Percentiles rank a stretch among this genome's conserved stretches.
phyloP scores from a whole-genome alignment of 1,139 yeast species.

The Hansenula lynferdii region DNA sequence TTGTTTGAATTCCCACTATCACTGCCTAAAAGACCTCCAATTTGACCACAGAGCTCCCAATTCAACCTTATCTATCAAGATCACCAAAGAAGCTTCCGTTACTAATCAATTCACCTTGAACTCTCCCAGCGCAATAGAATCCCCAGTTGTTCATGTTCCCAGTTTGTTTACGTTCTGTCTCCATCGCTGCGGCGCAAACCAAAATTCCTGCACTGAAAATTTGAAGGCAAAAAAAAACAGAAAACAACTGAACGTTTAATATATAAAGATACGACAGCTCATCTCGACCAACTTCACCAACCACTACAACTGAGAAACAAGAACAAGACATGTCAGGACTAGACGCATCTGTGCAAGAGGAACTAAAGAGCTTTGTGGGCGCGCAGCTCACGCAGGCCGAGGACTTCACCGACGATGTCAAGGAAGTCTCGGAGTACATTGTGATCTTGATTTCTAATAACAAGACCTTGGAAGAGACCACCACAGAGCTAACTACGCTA shows the following conservation, averaged over 20 bases:
- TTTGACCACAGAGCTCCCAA: no score
- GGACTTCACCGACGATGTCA: conserved; percentile 58
- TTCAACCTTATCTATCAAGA: no score
- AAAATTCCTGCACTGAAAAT: not conserved
- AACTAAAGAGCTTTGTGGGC: conserved; percentile 29
- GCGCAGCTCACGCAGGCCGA: conserved; percentile 28
- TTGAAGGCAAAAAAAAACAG: conserved; percentile 4
- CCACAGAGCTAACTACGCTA: conserved; percentile 57
- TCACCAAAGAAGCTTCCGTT: no score
- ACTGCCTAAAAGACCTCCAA: no score
- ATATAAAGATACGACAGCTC: no score
- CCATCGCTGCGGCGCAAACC: not conserved
- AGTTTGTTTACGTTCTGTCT: not conserved
- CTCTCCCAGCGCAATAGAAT: no score
- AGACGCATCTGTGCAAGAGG: conserved; percentile 25
- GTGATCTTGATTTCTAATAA: conserved; percentile 69
- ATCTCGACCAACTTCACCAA: not conserved
- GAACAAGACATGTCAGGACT: conserved; percentile 21
- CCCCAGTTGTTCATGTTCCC: no score
- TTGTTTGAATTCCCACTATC: no score
- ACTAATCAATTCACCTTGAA: no score
- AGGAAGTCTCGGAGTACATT: conserved; percentile 77
- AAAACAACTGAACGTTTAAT: not conserved
- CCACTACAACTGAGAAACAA: not conserved
- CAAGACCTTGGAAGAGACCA: conserved; percentile 59